A percentile compares a stretch with the other conserved stretches of the same genome.
Evolutionary conservation across 2,329 filamentous ascomycete genomes (phyloP).

Genomic region (Pseudogymnoascus verrucosus): DNA sequence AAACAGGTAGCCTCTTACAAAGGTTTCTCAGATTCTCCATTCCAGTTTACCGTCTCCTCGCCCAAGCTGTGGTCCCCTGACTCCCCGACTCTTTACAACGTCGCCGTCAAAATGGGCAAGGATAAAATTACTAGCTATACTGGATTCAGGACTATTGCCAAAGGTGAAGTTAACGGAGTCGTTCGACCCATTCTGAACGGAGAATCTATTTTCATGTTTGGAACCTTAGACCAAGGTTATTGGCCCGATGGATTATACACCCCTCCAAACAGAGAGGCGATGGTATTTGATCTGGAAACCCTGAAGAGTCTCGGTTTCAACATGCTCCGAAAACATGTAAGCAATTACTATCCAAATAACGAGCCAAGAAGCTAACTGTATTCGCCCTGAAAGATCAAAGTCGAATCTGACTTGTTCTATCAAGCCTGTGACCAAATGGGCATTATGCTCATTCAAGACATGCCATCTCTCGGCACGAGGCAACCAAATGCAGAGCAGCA

Average conservation of each 20-base stretch:
- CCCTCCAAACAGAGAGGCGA: conserved; percentile 57
- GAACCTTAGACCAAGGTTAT: conserved; percentile 62
- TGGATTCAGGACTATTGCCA: conserved; percentile 57
- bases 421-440: conserved; percentile 57
- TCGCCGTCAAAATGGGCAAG: conserved; percentile 44
- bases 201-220: conserved; percentile 60
- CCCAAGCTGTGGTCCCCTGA: conserved; percentile 58
- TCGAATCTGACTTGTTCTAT: conserved; percentile 61
- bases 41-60: conserved; percentile 46
- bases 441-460: conserved; percentile 60
- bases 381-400: conserved; percentile 44
- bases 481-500: conserved; percentile 42
- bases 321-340: conserved; percentile 61
- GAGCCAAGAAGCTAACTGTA: not conserved
- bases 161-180: conserved; percentile 48
- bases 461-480: conserved; percentile 49
- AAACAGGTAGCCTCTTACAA: conserved; percentile 26
- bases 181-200: conserved; percentile 44
- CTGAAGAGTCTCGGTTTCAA: conserved; percentile 62
- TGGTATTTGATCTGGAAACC: conserved; percentile 56
- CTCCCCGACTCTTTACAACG: conserved; percentile 54
- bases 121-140: conserved; percentile 58
- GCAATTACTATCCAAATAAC: conserved; percentile 20
- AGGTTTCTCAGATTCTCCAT: conserved; percentile 40
- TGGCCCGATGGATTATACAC: conserved; percentile 64